These are phyloP conservation scores for Fraxinus platypoda DNA, from an alignment of 305 asterid species.

Conservation along the genomic window DNA sequence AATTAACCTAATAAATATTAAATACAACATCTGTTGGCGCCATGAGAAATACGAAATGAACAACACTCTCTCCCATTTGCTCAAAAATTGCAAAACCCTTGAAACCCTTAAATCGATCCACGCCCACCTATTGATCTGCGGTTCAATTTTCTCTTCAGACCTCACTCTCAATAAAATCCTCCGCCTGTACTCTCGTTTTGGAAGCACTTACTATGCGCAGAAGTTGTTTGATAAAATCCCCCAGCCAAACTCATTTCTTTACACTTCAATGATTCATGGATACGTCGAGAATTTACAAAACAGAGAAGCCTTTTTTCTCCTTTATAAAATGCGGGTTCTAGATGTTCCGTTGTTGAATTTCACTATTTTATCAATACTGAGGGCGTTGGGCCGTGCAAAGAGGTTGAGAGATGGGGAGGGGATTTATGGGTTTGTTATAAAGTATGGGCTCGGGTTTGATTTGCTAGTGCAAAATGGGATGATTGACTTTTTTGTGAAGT, in stretches of 20 bases:
- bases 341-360: conserved; percentile 23
- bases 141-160: conserved; percentile 23
- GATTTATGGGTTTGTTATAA: conserved; percentile 16
- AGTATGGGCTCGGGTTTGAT: conserved; percentile 22
- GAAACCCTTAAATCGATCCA: conserved; percentile 17
- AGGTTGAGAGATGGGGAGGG: conserved; percentile 22
- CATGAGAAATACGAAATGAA: conserved; percentile 24
- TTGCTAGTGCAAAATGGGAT: conserved; percentile 21
- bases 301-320: conserved; percentile 15
- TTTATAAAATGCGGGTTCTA: conserved; percentile 4
- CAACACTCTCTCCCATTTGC: conserved; percentile 14
- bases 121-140: conserved; percentile 11
- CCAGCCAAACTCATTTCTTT: conserved; percentile 22
- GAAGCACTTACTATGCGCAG: conserved; percentile 9
- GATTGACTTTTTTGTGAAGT: conserved; percentile 23
- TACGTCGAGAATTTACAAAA: conserved; percentile 23
- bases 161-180: conserved; percentile 22
- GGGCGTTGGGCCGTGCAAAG: conserved; percentile 24
- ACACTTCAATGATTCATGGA: conserved; percentile 31
- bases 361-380: conserved; percentile 19
- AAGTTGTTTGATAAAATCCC: conserved; percentile 26
- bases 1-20: background rate
- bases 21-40: conserved; percentile 7
- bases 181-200: conserved; percentile 9
- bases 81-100: conserved; percentile 18